These are phyloP conservation scores for Pseudognaphalium luteoalbum DNA, from an alignment of 129 eudicot genomes.

Conservation along the genomic window DNA sequence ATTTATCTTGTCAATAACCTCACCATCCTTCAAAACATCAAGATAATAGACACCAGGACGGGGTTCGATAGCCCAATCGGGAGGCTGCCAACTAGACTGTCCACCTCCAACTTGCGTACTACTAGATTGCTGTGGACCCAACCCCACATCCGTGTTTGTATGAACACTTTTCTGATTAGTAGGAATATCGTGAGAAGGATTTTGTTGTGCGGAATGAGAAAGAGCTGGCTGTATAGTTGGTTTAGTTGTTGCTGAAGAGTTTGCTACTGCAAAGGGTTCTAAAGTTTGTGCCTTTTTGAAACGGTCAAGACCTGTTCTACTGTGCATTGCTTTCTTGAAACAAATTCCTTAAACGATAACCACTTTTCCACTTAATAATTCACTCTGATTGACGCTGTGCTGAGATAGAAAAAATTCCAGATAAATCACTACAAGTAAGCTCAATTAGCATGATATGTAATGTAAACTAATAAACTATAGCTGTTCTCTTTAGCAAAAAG, in stretches of 20 bases:
- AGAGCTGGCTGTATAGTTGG: slow-evolving; percentile 26
- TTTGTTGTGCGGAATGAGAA: slow-evolving; percentile 28
- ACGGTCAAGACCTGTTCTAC: slow-evolving; percentile 89
- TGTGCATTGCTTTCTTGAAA: slow-evolving; percentile 53
- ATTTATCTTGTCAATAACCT: slow-evolving; percentile 66
- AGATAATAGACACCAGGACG: slow-evolving; percentile 83
- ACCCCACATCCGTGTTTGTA: not conserved
- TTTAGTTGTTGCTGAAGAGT: slow-evolving; percentile 36
- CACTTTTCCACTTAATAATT: not conserved
- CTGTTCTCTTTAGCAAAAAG: no score
- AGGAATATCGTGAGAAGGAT: slow-evolving; percentile 24
- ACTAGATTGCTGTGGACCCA: slow-evolving; percentile 32
- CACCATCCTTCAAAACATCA: slow-evolving; percentile 87
- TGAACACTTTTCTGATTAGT: slow-evolving; percentile 3
- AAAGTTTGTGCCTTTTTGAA: slow-evolving; percentile 85
- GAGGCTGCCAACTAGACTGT: slow-evolving; percentile 91
- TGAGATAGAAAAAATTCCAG: slow-evolving; percentile 11
- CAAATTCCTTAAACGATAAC: slow-evolving; percentile 18
- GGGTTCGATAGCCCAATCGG: slow-evolving; percentile 99
- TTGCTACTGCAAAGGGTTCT: slow-evolving; percentile 74
- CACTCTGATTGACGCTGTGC: not conserved
- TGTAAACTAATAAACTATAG: not conserved
- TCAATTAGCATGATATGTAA: not conserved
- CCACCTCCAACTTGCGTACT: slow-evolving; percentile 87
- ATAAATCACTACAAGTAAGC: not conserved